Evolutionary conservation across 192 early-diverging fungal genomes (phyloP), one percentile per base, ranked within the genome.

Genomic region (Backusella circina): DNA sequence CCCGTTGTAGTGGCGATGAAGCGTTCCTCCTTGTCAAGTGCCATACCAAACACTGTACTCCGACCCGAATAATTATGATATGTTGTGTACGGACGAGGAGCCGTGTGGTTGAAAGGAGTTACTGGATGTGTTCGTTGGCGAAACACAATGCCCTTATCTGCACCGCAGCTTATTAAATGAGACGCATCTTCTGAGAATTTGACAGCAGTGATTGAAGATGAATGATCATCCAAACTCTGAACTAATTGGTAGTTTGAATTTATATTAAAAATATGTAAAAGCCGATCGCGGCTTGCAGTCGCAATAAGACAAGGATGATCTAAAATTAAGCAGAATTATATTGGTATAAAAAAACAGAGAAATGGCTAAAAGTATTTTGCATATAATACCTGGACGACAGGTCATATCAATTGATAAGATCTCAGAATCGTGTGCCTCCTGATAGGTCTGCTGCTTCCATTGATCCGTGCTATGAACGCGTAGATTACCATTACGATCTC

Each of bases 191-290:
- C 83, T 4, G 88, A 81, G 72, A 95, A 95, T 51, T 85, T 83
- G 39, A 95, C 88, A 21, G 86, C 82, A 5, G 92, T 94, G 3
- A 95, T 90, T 0, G 94, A 93, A 0, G 93, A 93, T 39, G 94
- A 93, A 71, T 95, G 94, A 67, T 95, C 94, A 47, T 94, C 94
- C 44, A 95, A 77, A 28, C 93, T 95, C 65, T 94, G 91, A 18
- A 93, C 79, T 18, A 95, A 76, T n/a, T 88, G 82, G 61, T 89
- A 93, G 30, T 88, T 77, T 28, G 75, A 77, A 2, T 72, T 69
- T 13, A 90, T 80, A 79, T 93, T 87, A 82, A 94, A 95, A 6
- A 95, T 79, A 70, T 95, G 93, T 13, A 95, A 71, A 7, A 93
- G 72, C 74, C 94, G 83, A 77, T 95, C 94, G 23, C 94, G 84